Evolutionary conservation across 2,329 filamentous ascomycete species (phyloP).

Genomic region (Diaporthe velutina): DNA sequence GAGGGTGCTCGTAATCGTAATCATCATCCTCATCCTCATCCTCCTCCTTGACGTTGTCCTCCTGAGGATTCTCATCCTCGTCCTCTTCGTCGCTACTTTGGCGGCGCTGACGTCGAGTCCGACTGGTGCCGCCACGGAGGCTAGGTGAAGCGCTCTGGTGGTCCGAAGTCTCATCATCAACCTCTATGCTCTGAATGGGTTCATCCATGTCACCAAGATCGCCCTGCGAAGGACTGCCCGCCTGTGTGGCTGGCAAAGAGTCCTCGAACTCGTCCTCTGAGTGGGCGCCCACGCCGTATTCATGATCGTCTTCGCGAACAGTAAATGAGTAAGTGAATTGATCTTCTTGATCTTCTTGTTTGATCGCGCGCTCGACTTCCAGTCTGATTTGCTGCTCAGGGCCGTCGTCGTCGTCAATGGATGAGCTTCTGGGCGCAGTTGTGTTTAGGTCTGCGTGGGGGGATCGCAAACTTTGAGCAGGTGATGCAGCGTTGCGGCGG

Average conservation of each 20-base stretch:
- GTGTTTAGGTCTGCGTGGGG: not conserved
- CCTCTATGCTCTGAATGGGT: constrained; percentile 61
- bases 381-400: not conserved
- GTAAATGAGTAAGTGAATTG: not conserved
- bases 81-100: not conserved
- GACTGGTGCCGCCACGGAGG: constrained; percentile 23
- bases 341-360: constrained; percentile 30
- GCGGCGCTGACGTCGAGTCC: constrained; percentile 60
- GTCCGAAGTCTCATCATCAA: constrained; percentile 42
- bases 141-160: not conserved
- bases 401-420: not conserved
- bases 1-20: not conserved
- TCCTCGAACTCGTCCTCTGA: not conserved
- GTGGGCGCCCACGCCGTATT: not conserved
- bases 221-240: not conserved
- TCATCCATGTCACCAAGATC: constrained; percentile 48
- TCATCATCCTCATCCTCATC: not conserved
- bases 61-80: not conserved
- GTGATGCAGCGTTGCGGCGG: not conserved
- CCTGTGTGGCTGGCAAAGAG: not conserved
- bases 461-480: not conserved
- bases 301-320: not conserved
- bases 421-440: not conserved
- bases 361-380: constrained; percentile 18
- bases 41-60: not conserved